Evolutionary conservation across 257 asterid genomes (phyloP).

Genomic region (Fraxinus pennsylvanica): DNA sequence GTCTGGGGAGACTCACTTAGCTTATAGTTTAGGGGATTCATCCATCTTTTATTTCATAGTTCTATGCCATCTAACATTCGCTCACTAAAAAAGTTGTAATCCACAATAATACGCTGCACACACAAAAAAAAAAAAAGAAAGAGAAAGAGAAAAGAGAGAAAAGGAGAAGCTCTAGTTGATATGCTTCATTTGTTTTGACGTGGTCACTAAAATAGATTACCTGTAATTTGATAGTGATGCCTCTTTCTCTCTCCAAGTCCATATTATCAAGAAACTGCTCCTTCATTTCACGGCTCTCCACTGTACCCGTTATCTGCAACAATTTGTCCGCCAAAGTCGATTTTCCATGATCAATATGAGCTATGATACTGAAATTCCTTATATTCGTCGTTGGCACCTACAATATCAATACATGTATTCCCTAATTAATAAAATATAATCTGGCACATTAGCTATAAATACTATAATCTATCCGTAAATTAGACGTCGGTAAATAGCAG

Average conservation of each 20-base stretch:
- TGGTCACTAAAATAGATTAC: slow-evolving; percentile 33
- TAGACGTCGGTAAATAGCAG: neutral
- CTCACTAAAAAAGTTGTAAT: neutral
- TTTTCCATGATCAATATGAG: slow-evolving; percentile 97
- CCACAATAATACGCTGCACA: neutral
- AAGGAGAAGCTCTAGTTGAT: neutral
- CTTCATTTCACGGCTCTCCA: slow-evolving; percentile 91
- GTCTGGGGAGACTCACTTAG: neutral
- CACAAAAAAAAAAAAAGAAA: neutral
- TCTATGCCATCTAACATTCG: neutral
- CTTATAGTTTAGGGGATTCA: neutral
- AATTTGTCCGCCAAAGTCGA: slow-evolving; percentile 95
- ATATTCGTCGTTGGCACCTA: slow-evolving; percentile 82
- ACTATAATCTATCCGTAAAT: neutral
- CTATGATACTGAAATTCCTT: slow-evolving; percentile 89
- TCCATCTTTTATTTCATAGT: neutral
- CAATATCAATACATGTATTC: slow-evolving; percentile 11
- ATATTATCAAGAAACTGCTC: slow-evolving; percentile 96
- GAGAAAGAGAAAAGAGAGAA: neutral
- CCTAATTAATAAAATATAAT: slow-evolving; percentile 10
- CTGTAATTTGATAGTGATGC: slow-evolving; percentile 98
- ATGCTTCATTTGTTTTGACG: neutral
- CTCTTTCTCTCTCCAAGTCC: slow-evolving; percentile 99
- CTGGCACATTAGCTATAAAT: neutral
- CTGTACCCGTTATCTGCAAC: slow-evolving; percentile 94